Evolutionary conservation across 768 basidiomycete genomes (phyloP).

Genomic region (Boletus sp.): DNA sequence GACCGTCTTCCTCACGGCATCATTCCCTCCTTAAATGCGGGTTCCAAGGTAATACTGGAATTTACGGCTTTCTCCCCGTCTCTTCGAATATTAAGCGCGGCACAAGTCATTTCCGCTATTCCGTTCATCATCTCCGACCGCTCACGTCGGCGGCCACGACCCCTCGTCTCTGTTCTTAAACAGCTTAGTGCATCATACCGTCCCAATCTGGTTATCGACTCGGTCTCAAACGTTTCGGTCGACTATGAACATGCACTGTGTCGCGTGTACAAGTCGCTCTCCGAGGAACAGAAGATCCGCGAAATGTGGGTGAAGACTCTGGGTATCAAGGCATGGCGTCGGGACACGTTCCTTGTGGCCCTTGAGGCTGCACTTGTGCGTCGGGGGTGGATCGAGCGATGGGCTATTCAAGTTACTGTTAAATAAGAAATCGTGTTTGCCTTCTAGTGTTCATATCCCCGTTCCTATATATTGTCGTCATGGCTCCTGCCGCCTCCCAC

Average conservation of each 20-base stretch:
- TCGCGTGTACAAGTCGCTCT: constrained; percentile 6
- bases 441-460: not conserved
- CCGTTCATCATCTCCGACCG: constrained; percentile 41
- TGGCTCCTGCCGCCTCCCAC: not conserved
- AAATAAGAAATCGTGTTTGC: constrained; percentile 7
- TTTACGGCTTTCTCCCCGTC: constrained; percentile 40
- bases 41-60: constrained; percentile 28
- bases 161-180: constrained; percentile 39
- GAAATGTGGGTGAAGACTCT: constrained; percentile 14
- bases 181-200: constrained; percentile 30
- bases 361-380: constrained; percentile 55
- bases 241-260: constrained; percentile 25
- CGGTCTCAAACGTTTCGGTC: constrained; percentile 41
- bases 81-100: constrained; percentile 33
- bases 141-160: constrained; percentile 36
- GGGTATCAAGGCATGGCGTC: constrained; percentile 43
- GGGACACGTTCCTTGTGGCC: constrained; percentile 43
- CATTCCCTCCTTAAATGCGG: constrained; percentile 14
- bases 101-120: constrained; percentile 42
- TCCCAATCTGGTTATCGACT: constrained; percentile 31
- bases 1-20: constrained; percentile 13
- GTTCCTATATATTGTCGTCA: not conserved
- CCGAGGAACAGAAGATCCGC: constrained; percentile 12
- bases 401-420: constrained; percentile 35
- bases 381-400: constrained; percentile 44